Conservation (phyloP, 73 alveolate genomes). For the Stentor roeselii region DNA sequence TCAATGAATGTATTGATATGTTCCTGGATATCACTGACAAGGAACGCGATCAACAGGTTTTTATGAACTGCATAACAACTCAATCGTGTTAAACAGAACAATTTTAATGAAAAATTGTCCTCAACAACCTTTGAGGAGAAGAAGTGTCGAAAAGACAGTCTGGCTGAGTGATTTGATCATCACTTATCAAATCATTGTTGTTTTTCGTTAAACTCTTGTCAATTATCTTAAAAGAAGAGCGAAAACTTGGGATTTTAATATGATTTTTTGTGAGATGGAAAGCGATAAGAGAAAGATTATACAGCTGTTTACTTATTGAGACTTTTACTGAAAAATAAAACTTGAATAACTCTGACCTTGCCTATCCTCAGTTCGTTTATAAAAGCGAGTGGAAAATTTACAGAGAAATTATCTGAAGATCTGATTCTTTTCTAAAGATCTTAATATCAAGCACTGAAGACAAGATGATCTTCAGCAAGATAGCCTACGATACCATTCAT, state of each 20-base stretch:
- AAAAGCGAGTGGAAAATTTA: not conserved
- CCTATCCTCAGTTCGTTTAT: not conserved
- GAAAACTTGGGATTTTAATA: not conserved
- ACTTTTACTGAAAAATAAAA: not conserved
- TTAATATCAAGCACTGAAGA: not conserved
- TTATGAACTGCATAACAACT: not conserved
- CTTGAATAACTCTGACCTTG: not conserved
- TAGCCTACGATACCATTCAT: not conserved
- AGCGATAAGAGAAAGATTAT: constrained; percentile 4
- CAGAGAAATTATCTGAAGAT: not conserved
- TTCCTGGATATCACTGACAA: not conserved
- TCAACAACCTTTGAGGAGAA: not conserved
- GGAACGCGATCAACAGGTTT: not conserved
- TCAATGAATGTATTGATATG: not conserved
- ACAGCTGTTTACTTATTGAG: not conserved
- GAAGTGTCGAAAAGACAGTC: not conserved
- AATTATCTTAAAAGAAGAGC: not conserved
- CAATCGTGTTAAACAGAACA: not conserved
- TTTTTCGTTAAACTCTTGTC: not conserved
- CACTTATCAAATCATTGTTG: constrained; percentile 22
- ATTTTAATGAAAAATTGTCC: not conserved
- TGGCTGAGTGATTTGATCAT: not conserved
- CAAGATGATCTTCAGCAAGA: not conserved
- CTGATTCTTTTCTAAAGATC: too few relatives aligned
- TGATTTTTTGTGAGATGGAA: constrained; percentile 25